A percentile compares a stretch with the other conserved stretches of the same genome.
Conservation (phyloP, 257 asterid genomes). For the Solanum raphanifolium region DNA sequence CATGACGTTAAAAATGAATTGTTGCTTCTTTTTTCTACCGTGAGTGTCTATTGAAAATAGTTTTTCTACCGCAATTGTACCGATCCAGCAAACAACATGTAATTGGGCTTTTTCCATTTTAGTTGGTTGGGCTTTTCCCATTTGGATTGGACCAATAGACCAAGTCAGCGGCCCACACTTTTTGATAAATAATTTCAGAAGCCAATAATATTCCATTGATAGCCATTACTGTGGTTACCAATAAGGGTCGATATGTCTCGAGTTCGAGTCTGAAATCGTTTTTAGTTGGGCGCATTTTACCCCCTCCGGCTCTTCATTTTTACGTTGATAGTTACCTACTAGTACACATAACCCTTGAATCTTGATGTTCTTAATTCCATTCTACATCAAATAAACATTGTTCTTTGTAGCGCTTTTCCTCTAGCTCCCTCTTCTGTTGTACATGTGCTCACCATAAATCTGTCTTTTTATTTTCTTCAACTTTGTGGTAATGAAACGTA, state of each 20-base stretch:
- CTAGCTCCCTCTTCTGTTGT: background rate
- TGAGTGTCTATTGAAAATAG: no score
- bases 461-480: background rate
- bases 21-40: no score
- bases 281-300: background rate
- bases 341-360: background rate
- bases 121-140: background rate
- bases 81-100: background rate
- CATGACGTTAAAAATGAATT: no score
- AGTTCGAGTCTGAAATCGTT: accelerated
- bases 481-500: background rate
- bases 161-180: background rate
- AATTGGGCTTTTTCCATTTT: background rate
- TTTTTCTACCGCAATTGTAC: background rate
- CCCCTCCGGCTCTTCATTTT: background rate
- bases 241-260: background rate
- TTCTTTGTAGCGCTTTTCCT: background rate
- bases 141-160: background rate
- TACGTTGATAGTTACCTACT: background rate
- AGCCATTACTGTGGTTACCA: background rate
- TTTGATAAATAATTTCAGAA: background rate
- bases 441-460: background rate
- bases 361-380: background rate
- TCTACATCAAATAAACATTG: background rate
- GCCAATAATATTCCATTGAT: background rate